A percentile compares a stretch with the other conserved stretches of the same genome.
Evolutionary conservation across 2,329 filamentous ascomycete genomes (phyloP).

Genomic region (Trichoderma arundinaceum): DNA sequence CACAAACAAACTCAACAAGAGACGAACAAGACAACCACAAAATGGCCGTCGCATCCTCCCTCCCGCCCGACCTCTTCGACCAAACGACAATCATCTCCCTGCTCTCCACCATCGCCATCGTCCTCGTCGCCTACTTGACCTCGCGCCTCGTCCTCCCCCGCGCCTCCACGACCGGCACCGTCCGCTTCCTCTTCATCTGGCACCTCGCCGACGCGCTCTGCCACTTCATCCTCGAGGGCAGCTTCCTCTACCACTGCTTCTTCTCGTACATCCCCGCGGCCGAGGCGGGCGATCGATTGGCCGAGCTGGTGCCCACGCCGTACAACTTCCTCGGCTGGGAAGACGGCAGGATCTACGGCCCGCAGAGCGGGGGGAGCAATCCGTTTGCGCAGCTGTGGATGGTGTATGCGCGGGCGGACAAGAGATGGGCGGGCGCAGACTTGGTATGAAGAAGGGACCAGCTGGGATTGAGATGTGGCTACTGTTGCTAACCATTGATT

Average conservation of each 20-base stretch:
- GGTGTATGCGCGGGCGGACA: constrained; percentile 70
- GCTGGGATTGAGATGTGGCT: not conserved
- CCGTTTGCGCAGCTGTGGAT: constrained; percentile 68
- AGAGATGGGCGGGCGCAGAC: constrained; percentile 67
- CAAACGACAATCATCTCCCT: constrained; percentile 65
- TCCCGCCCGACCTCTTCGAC: constrained; percentile 65
- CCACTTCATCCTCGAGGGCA: constrained; percentile 89
- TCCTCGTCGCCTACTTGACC: constrained; percentile 54
- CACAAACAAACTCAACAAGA: not conserved
- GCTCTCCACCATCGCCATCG: constrained; percentile 59
- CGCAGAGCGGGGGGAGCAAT: constrained; percentile 61
- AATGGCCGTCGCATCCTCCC: constrained; percentile 38
- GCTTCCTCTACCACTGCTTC: constrained; percentile 93
- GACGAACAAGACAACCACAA: not conserved
- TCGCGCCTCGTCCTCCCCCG: constrained; percentile 56
- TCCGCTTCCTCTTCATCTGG: constrained; percentile 88
- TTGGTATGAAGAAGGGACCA: constrained; percentile 48
- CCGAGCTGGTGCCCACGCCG: constrained; percentile 53
- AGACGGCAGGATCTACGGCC: constrained; percentile 58
- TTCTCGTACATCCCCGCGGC: constrained; percentile 59
- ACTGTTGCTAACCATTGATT: constrained; percentile 17
- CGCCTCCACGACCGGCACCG: constrained; percentile 57
- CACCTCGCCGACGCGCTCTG: constrained; percentile 91
- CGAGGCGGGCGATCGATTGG: constrained; percentile 42
- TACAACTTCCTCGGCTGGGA: constrained; percentile 58